Evolutionary conservation across 192 early-diverging fungal genomes (phyloP).

Genomic region (Endogone sp.): DNA sequence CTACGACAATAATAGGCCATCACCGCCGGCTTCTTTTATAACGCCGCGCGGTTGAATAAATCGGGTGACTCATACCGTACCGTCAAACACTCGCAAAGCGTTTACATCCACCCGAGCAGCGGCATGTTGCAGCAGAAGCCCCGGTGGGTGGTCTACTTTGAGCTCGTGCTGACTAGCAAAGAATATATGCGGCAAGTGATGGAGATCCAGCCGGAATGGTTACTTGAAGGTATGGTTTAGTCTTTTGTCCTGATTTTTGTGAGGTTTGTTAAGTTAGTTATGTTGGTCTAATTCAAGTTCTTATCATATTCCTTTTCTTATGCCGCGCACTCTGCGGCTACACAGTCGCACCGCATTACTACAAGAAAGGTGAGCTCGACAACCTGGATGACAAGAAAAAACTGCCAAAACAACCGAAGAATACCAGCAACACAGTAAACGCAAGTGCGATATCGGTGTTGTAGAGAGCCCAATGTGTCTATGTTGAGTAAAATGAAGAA

Average conservation of each 20-base stretch:
- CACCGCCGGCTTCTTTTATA: conserved; percentile 94
- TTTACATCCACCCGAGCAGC: conserved; percentile 90
- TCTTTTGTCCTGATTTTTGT: background rate
- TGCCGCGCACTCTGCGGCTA: background rate
- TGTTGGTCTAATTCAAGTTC: background rate
- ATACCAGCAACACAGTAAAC: conserved; percentile 1
- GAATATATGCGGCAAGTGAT: conserved; percentile 96
- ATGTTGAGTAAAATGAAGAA: too few species aligned
- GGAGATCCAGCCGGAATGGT: conserved; percentile 86
- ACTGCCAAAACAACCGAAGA: conserved; percentile 38
- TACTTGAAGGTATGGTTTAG: conserved; percentile 62
- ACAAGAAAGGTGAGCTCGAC: conserved; percentile 63
- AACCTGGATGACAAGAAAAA: conserved; percentile 50
- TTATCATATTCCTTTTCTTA: background rate
- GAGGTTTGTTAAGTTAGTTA: background rate
- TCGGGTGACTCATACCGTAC: conserved; percentile 92
- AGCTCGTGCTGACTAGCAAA: conserved; percentile 87
- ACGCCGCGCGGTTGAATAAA: conserved; percentile 77
- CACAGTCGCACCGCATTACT: conserved; percentile 75
- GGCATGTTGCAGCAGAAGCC: conserved; percentile 76
- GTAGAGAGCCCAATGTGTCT: too few species aligned
- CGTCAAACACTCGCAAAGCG: conserved; percentile 86
- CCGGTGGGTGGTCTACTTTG: conserved; percentile 87
- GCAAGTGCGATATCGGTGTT: too few species aligned
- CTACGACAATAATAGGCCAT: conserved; percentile 54